Conservation (phyloP, 78 protist species). For the Cavenderia fasciculata region DNA sequence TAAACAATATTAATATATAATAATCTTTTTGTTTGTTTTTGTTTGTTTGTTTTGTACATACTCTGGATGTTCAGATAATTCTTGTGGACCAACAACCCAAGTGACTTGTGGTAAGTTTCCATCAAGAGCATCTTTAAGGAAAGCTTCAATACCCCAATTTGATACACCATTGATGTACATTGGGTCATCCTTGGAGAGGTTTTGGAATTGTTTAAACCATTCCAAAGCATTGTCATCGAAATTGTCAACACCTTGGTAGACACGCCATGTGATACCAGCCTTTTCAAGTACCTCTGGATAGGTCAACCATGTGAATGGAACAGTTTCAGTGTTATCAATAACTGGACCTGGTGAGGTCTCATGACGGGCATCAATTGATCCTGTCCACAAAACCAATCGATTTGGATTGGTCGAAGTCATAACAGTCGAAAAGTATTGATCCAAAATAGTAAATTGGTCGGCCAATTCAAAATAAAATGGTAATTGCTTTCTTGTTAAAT, state of each 20-base stretch:
- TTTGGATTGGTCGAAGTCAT: constrained; percentile 28
- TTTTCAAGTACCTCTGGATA: constrained; percentile 1
- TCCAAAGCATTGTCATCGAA: constrained; percentile 20
- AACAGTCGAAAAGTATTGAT: not conserved
- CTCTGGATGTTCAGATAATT: constrained; percentile 12
- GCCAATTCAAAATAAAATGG: constrained; percentile 31
- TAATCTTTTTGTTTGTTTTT: too few relatives aligned
- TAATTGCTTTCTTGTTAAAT: not conserved
- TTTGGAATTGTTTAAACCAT: constrained; percentile 7
- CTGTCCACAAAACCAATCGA: constrained; percentile 10
- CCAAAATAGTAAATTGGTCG: constrained; percentile 16
- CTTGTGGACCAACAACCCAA: constrained; percentile 15
- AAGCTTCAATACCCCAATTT: not conserved
- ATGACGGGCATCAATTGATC: constrained; percentile 17
- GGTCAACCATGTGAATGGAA: not conserved
- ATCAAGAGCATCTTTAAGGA: not conserved
- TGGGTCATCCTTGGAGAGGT: not conserved
- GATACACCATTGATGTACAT: not conserved
- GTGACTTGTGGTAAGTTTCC: constrained; percentile 9
- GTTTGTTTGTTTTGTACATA: not conserved
- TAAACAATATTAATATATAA: not conserved
- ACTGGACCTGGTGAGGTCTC: constrained; percentile 10
- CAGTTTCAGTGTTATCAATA: constrained; percentile 1
- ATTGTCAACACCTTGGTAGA: constrained; percentile 30
- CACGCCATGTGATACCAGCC: constrained; percentile 8